Conservation (phyloP, 129 eudicot species). For the Escallonia herrerae region DNA sequence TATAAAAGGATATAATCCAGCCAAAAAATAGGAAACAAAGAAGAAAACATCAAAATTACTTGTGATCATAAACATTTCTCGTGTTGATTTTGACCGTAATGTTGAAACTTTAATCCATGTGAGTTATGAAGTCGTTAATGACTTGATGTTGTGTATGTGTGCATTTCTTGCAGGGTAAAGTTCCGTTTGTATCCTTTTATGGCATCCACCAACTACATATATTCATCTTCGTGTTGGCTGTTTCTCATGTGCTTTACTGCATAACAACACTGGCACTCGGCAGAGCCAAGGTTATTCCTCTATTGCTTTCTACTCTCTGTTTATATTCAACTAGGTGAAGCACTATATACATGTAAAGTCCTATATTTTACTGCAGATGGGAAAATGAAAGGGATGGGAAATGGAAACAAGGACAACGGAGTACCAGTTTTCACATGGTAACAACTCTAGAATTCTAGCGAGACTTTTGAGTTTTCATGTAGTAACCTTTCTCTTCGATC, state of each 20-base stretch:
- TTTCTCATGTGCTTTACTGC: slow-evolving; percentile 49
- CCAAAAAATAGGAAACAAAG: too few species aligned
- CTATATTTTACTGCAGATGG: not conserved
- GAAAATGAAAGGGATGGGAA: slow-evolving; percentile 1
- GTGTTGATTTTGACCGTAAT: too few species aligned
- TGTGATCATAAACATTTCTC: too few species aligned
- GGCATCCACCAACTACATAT: slow-evolving; percentile 62
- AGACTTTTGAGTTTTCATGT: too few species aligned
- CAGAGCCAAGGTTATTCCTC: slow-evolving; percentile 44
- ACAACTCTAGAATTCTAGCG: not conserved
- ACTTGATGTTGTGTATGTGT: not conserved
- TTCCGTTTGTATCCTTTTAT: slow-evolving; percentile 44
- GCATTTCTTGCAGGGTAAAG: slow-evolving; percentile 43
- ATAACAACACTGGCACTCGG: slow-evolving; percentile 46
- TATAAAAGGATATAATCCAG: too few species aligned
- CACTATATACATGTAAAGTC: not conserved
- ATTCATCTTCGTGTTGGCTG: slow-evolving; percentile 54
- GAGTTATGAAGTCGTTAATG: too few species aligned
- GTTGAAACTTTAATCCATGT: too few species aligned
- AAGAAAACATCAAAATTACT: too few species aligned
- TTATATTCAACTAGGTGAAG: not conserved
- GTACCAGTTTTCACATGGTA: slow-evolving; percentile 5
- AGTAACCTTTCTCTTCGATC: too few species aligned
- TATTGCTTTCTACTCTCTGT: too few species aligned
- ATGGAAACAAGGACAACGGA: slow-evolving; percentile 2